Conservation (phyloP, 768 basidiomycete species). For the Stropharia rugosoannulata region DNA sequence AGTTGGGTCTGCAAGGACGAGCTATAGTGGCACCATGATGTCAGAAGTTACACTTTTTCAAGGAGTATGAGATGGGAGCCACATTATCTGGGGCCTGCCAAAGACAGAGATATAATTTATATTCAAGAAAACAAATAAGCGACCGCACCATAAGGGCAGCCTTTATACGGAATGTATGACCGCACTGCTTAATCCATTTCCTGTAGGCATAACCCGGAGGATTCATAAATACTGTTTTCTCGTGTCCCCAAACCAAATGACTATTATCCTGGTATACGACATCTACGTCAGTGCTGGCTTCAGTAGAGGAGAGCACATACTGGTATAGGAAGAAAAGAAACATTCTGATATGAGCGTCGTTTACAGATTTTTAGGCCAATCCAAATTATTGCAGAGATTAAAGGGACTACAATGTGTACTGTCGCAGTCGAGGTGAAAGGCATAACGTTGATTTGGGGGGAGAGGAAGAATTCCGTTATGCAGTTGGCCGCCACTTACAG, state of each 20-base stretch:
- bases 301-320: background rate
- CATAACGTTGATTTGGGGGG: too few relatives aligned
- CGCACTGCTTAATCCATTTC: background rate
- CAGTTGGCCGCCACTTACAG: too few relatives aligned
- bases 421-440: too few relatives aligned
- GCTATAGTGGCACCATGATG: background rate
- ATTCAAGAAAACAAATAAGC: background rate
- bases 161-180: conserved; percentile 1
- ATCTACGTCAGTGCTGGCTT: background rate
- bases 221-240: conserved; percentile 1
- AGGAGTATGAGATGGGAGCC: background rate
- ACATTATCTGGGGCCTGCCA: conserved; percentile 2
- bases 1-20: conserved; percentile 2
- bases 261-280: background rate
- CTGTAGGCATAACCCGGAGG: background rate
- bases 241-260: conserved; percentile 5
- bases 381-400: too few relatives aligned
- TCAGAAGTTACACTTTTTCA: background rate
- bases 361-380: too few relatives aligned
- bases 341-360: background rate
- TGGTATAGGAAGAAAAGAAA: background rate
- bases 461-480: too few relatives aligned
- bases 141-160: background rate
- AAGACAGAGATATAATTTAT: background rate
- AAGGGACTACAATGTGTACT: too few relatives aligned